phyloP scores from a whole-genome alignment of 768 basidiomycete species.

The Melanogaster broomeanus region DNA sequence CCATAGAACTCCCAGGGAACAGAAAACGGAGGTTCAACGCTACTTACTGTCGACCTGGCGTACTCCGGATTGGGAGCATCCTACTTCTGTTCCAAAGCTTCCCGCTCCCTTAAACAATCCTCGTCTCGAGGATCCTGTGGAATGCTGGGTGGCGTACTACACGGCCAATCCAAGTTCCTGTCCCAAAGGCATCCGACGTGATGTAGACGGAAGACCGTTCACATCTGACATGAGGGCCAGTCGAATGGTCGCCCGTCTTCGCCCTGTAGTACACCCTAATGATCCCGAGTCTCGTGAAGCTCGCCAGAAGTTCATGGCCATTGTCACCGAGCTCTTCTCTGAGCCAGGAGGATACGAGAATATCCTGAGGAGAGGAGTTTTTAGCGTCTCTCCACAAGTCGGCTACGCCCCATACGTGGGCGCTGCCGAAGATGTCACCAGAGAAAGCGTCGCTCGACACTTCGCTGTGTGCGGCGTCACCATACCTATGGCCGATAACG shows the following conservation, averaged over 20 bases:
- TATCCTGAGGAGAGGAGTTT: slow-evolving; percentile 34
- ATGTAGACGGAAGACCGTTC: slow-evolving; percentile 37
- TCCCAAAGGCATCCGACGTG: slow-evolving; percentile 48
- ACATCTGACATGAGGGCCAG: slow-evolving; percentile 48
- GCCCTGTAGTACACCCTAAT: slow-evolving; percentile 36
- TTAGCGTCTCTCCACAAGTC: slow-evolving; percentile 36
- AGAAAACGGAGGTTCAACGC: slow-evolving; percentile 46
- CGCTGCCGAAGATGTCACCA: slow-evolving; percentile 28
- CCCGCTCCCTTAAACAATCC: slow-evolving; percentile 40
- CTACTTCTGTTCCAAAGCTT: slow-evolving; percentile 17
- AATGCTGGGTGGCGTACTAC: slow-evolving; percentile 48
- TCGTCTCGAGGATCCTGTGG: slow-evolving; percentile 47
- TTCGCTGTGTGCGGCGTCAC: slow-evolving; percentile 45
- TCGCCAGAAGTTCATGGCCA: slow-evolving; percentile 41
- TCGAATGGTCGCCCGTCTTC: slow-evolving; percentile 49
- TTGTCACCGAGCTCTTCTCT: slow-evolving; percentile 43
- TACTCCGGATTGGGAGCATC: slow-evolving; percentile 39
- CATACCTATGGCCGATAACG: slow-evolving; percentile 33
- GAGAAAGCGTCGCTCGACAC: slow-evolving; percentile 40
- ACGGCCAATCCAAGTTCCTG: slow-evolving; percentile 45
- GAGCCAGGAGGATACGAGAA: slow-evolving; percentile 41
- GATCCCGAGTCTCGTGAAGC: slow-evolving; percentile 35
- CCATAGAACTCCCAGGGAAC: slow-evolving; percentile 43
- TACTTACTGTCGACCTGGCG: slow-evolving; percentile 46
- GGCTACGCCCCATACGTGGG: slow-evolving; percentile 34